Evolutionary conservation across 106 monocot genomes (phyloP).

Genomic region (Agapanthus africanus): DNA sequence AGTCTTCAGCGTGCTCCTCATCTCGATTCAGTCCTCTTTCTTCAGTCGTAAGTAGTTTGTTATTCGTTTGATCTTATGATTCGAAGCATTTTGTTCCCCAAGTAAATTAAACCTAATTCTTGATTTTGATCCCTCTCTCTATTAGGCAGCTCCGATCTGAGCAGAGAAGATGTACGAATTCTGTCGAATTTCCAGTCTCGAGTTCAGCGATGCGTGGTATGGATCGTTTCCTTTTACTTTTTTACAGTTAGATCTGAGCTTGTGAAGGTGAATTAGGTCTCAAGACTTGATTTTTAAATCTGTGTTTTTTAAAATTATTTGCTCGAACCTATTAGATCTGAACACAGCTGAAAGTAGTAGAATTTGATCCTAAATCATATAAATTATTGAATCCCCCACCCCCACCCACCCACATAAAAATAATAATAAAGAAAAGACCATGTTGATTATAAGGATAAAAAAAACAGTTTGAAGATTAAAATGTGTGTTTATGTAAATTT

Average conservation of each 20-base stretch:
- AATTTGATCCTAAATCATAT: neutral
- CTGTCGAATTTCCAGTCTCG: slow-evolving; percentile 71
- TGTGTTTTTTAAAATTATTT: neutral
- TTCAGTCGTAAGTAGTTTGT: slow-evolving; percentile 23
- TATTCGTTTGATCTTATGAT: neutral
- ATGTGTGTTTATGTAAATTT: too few relatives aligned
- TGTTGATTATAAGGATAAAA: too few relatives aligned
- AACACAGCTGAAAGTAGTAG: neutral
- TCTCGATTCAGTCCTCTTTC: slow-evolving; percentile 76
- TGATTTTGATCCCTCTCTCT: neutral
- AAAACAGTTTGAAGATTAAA: too few relatives aligned
- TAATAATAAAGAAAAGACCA: too few relatives aligned
- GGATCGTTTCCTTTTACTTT: neutral
- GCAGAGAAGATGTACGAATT: slow-evolving; percentile 37
- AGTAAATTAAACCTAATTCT: neutral
- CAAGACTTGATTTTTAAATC: neutral
- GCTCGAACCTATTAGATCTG: neutral
- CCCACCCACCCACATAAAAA: too few relatives aligned
- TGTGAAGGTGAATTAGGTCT: too few relatives aligned
- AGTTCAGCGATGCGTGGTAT: slow-evolving; percentile 92
- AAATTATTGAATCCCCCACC: neutral
- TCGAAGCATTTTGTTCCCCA: neutral
- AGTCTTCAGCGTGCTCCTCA: slow-evolving; percentile 46
- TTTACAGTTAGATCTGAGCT: too few relatives aligned
- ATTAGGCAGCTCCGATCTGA: slow-evolving; percentile 11